Evolutionary conservation across 2,329 filamentous ascomycete species (phyloP).

Genomic region (Cadophora sp.): DNA sequence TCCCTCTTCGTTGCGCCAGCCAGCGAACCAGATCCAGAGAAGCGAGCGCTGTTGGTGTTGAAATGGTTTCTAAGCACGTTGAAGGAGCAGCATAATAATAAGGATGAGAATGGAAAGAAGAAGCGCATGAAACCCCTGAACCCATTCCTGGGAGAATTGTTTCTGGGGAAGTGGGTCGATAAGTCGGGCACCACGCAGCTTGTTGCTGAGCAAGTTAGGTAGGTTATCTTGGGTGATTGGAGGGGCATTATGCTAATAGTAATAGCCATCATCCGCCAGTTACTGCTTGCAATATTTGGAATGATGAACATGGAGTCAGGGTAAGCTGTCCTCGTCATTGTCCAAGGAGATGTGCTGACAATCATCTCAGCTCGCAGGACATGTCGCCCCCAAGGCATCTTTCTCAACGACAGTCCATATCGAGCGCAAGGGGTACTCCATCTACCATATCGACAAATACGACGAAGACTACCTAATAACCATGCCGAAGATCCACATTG

Average conservation of each 20-base stretch:
- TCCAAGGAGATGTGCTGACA: conserved; percentile 14
- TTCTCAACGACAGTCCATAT: conserved; percentile 94
- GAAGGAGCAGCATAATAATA: conserved; percentile 78
- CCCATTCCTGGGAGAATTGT: conserved; percentile 93
- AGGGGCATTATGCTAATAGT: background rate
- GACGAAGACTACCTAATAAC: conserved; percentile 81
- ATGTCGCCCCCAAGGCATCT: conserved; percentile 94
- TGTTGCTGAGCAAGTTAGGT: conserved; percentile 86
- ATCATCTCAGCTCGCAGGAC: conserved; percentile 67
- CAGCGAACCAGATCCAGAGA: conserved; percentile 77
- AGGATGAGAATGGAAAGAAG: conserved; percentile 70
- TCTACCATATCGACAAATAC: conserved; percentile 73
- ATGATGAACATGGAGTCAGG: conserved; percentile 77
- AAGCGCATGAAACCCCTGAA: conserved; percentile 98
- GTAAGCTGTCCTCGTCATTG: conserved; percentile 28
- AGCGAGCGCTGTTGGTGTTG: conserved; percentile 83
- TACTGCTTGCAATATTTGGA: conserved; percentile 92
- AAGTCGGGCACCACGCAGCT: conserved; percentile 81
- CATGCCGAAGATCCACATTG: conserved; percentile 88
- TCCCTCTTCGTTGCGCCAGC: conserved; percentile 82
- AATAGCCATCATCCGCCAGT: conserved; percentile 86
- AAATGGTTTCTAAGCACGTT: conserved; percentile 96
- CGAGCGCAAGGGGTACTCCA: conserved; percentile 89
- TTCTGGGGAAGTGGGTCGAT: conserved; percentile 89
- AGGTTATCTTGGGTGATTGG: background rate